Percentiles rank a stretch among this genome's conserved stretches.
Conservation (phyloP, 208 protist species). For the Trypanosoma cruzi region DNA sequence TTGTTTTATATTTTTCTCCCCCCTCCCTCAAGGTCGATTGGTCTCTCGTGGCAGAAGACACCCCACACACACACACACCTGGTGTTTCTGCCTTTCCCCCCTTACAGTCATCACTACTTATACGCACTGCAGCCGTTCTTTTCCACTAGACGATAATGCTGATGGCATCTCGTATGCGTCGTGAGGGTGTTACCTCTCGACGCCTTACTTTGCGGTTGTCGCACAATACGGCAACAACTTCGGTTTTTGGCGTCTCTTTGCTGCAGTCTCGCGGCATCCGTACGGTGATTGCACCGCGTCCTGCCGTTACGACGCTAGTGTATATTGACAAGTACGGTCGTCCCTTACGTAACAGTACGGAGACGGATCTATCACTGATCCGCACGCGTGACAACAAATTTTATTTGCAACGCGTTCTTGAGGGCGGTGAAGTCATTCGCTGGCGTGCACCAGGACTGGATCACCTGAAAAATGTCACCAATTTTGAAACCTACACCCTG, state of each 20-base stretch:
- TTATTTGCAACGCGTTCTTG: slow-evolving; percentile 88
- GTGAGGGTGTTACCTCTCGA: neutral
- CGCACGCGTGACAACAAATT: slow-evolving; percentile 92
- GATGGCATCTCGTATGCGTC: neutral
- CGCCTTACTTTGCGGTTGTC: slow-evolving; percentile 2
- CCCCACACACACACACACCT: too few relatives aligned
- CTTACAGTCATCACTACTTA: slow-evolving; percentile 3
- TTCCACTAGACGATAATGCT: neutral
- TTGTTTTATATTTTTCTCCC: neutral
- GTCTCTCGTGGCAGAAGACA: neutral
- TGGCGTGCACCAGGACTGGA: slow-evolving; percentile 82
- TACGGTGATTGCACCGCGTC: slow-evolving; percentile 80
- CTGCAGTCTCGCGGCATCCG: slow-evolving; percentile 46
- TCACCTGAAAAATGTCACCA: slow-evolving; percentile 83
- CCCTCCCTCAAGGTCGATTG: too few relatives aligned
- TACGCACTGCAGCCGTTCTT: slow-evolving; percentile 11
- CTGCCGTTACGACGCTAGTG: slow-evolving; percentile 81
- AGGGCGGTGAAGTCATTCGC: slow-evolving; percentile 77
- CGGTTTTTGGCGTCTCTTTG: slow-evolving; percentile 1
- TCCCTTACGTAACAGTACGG: slow-evolving; percentile 53
- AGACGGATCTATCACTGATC: slow-evolving; percentile 80
- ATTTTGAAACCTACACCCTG: slow-evolving; percentile 87
- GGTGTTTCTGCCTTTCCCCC: neutral
- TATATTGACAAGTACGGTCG: slow-evolving; percentile 73
- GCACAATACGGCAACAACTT: slow-evolving; percentile 17